Percentiles rank a stretch among this genome's conserved stretches.
Conservation (phyloP, 2,329 filamentous ascomycete genomes). For the Botrytis deweyae region DNA sequence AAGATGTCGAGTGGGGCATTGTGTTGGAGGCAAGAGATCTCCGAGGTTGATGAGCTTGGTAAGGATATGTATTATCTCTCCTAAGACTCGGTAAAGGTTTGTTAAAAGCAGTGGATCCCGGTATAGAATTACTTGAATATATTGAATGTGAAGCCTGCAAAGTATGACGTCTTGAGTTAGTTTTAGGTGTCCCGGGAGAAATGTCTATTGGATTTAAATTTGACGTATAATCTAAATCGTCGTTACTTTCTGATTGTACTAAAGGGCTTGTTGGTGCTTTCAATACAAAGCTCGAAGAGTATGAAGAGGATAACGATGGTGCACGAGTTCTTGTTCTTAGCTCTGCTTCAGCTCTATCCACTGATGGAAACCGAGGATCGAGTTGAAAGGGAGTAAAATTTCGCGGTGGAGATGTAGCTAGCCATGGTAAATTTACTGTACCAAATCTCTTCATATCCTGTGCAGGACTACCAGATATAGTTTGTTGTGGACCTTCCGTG, state of each 20-base stretch:
- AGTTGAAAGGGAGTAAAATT: constrained; percentile 50
- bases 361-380: constrained; percentile 38
- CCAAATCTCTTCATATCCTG: constrained; percentile 23
- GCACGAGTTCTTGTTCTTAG: constrained; percentile 31
- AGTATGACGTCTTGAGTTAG: constrained; percentile 63
- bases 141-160: constrained; percentile 62
- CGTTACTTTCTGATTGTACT: constrained; percentile 83
- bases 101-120: constrained; percentile 44
- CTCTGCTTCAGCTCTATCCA: constrained; percentile 26
- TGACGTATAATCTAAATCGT: constrained; percentile 66
- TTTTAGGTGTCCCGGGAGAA: constrained; percentile 39
- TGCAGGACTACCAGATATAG: constrained; percentile 22
- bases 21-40: constrained; percentile 67
- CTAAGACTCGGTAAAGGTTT: constrained; percentile 49
- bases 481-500: constrained; percentile 42
- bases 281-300: constrained; percentile 77
- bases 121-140: constrained; percentile 43
- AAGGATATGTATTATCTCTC: constrained; percentile 65
- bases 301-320: constrained; percentile 68
- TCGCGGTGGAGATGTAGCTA: constrained; percentile 56
- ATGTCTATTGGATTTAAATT: constrained; percentile 53
- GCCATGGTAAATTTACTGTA: constrained; percentile 44
- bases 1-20: constrained; percentile 43
- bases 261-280: constrained; percentile 90
- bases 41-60: constrained; percentile 76